Base-by-base conservation (phyloP, 352 stramenopile species). In the Pythium sp. region DNA sequence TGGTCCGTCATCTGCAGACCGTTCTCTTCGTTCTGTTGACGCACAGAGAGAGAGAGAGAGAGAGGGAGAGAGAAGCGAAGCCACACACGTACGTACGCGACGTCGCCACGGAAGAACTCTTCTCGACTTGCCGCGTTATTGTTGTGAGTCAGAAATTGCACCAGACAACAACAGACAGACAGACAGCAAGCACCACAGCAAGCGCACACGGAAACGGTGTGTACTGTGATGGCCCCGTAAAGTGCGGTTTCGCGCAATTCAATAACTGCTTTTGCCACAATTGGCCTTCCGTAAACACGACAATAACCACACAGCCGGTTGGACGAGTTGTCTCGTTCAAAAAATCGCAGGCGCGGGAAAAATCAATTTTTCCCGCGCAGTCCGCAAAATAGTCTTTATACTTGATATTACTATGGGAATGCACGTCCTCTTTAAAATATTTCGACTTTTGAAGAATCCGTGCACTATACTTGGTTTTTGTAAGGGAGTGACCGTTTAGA, bases 1-100 rank as follows among this genome's bases (percentile, higher is more conserved):
- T 24, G 26, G 24, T 68, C 67, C 22, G 46, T 46, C 67, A 71
- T 71, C 20, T 6, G 18, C 15, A 49, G 41, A 49, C 15, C 41
- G 18, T 49, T 49, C 9, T 43, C 36, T 14, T 15, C 11, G 9
- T 43, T 49, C 41, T 32, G 4, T 49, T 15, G 14, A 11, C 11
- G 32, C 32, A 20, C 56, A 61, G 30, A 32, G 20, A 32, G 30
- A 34, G 15, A 34, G 22, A 57, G 51, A 57, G 28, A n/a, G 41
- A n/a, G 2, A 54, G 46, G 11, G 20, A 26, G 46, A 54, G 20
- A 28, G 47, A 24, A 28, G 20, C 11, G 9, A 8, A 55, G 47
- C 20, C 47, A 26, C 47, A 61, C 18, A 47, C 8, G 24, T 7
- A 61, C 54, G 54, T 41, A 59, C 54, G 56, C 56, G 56, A 49